Evolutionary conservation across 106 monocot genomes (phyloP).

Genomic region (Phalaenopsis equestris): DNA sequence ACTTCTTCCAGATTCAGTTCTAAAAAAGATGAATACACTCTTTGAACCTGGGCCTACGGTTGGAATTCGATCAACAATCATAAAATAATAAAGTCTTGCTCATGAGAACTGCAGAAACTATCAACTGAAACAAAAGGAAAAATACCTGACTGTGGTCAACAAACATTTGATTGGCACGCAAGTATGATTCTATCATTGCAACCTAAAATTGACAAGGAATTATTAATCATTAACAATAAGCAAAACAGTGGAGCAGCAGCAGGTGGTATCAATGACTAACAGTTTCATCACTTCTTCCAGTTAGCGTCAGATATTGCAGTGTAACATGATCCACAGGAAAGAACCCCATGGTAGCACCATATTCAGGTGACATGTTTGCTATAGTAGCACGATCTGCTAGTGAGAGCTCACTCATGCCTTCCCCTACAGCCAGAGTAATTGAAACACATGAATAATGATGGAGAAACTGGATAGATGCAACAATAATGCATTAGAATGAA

Average conservation of each 20-base stretch:
- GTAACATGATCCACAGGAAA: constrained; percentile 94
- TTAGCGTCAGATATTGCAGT: constrained; percentile 81
- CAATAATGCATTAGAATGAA: constrained; percentile 1
- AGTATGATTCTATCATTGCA: constrained; percentile 77
- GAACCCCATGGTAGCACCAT: constrained; percentile 99
- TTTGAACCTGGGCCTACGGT: constrained; percentile 66
- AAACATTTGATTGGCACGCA: constrained; percentile 77
- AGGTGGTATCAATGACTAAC: constrained; percentile 31
- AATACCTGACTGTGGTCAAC: constrained; percentile 64
- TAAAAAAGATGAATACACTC: constrained; percentile 75
- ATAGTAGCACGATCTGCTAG: constrained; percentile 94
- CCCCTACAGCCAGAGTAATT: constrained; percentile 29
- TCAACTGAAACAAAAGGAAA: background rate
- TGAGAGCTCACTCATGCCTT: constrained; percentile 76
- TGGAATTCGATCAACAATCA: constrained; percentile 6
- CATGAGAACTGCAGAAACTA: background rate
- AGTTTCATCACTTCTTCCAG: constrained; percentile 91
- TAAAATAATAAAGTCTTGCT: background rate
- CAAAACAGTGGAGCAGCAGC: constrained; percentile 3
- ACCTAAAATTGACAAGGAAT: constrained; percentile 30
- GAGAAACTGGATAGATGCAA: background rate
- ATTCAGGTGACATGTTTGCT: constrained; percentile 98
- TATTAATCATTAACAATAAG: background rate
- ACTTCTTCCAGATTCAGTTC: constrained; percentile 80
- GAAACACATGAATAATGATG: constrained; percentile 1